These are phyloP conservation scores for Globisporangium heterothallicum DNA, from an alignment of 352 stramenopile genomes.

Conservation along the genomic window DNA sequence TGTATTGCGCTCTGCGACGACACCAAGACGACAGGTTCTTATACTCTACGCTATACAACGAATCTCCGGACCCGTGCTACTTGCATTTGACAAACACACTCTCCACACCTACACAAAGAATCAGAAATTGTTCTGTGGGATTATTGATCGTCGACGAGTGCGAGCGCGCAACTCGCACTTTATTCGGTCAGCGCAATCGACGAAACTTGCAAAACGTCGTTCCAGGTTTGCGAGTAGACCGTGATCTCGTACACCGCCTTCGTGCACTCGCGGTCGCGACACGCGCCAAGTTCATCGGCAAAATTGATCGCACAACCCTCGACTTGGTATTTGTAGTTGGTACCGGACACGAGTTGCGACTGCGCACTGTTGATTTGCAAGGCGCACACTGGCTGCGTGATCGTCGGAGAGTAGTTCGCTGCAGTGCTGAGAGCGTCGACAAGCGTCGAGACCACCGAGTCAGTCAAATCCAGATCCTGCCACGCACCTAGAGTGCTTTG, in stretches of 20 bases:
- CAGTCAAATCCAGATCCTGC: conserved; percentile 2
- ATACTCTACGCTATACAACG: too few species aligned
- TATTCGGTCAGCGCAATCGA: conserved; percentile 27
- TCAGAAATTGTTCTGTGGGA: too few species aligned
- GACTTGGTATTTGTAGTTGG: conserved; percentile 59
- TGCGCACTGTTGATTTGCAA: conserved; percentile 29
- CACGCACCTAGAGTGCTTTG: conserved; percentile 4
- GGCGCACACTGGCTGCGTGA: conserved; percentile 32
- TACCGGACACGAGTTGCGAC: conserved; percentile 43
- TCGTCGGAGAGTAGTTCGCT: conserved; percentile 24
- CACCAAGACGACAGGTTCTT: too few species aligned
- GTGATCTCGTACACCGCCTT: conserved; percentile 28
- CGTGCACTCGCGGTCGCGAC: conserved; percentile 32
- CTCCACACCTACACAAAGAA: too few species aligned
- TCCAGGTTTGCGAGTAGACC: conserved; percentile 36
- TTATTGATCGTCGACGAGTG: too few species aligned
- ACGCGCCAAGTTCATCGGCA: conserved; percentile 32
- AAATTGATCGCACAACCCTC: conserved; percentile 34
- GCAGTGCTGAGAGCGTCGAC: conserved; percentile 27
- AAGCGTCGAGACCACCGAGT: conserved; percentile 17
- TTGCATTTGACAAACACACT: too few species aligned
- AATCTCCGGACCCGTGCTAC: too few species aligned
- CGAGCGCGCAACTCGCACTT: background rate
- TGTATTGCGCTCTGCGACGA: too few species aligned
- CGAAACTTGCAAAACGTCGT: conserved; percentile 30